These are phyloP conservation scores for Arthrobotrys iridis DNA, from an alignment of 2,329 filamentous ascomycete species.

Conservation along the genomic window DNA sequence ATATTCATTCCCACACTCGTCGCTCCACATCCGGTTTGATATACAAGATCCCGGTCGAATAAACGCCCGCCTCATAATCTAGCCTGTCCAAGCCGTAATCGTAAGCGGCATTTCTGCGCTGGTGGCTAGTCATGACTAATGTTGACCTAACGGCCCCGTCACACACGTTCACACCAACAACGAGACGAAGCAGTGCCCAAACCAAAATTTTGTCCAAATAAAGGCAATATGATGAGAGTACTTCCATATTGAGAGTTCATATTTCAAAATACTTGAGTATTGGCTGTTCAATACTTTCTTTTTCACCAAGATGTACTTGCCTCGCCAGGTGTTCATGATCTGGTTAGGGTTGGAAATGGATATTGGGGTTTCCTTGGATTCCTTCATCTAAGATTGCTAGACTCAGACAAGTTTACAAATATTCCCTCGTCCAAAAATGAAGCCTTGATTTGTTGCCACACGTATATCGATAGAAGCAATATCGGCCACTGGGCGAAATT, in stretches of 20 bases:
- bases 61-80: constrained; percentile 4
- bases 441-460: not conserved
- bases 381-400: not conserved
- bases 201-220: constrained; percentile 21
- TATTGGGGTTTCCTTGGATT: not conserved
- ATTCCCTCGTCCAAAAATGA: not conserved
- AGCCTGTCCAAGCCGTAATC: not conserved
- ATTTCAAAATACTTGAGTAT: not conserved
- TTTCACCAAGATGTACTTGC: constrained; percentile 6
- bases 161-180: constrained; percentile 15
- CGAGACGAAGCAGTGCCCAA: not conserved
- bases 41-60: not conserved
- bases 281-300: not conserved
- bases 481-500: not conserved
- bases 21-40: not conserved
- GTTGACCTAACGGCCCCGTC: constrained; percentile 23
- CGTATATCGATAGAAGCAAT: not conserved
- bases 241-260: not conserved
- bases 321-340: not conserved
- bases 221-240: constrained; percentile 31
- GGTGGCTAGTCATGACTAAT: not conserved
- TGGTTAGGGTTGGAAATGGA: not conserved
- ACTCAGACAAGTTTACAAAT: not conserved
- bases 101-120: constrained; percentile 9
- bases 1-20: constrained; percentile 16